phyloP scores from a whole-genome alignment of 345 rosid genomes.

The Clausena lansium region DNA sequence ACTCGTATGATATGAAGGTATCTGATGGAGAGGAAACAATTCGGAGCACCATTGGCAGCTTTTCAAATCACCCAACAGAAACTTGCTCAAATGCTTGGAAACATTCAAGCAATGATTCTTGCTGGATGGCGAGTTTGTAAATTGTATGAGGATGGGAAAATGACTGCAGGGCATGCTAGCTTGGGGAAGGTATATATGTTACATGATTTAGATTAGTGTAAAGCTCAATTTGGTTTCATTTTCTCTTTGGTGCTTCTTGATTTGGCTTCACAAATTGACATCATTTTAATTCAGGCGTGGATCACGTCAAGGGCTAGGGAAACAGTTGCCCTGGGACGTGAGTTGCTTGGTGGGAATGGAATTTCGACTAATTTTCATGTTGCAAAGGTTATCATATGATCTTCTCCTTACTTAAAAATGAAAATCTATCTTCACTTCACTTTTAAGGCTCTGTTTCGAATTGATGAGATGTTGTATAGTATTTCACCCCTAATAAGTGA shows the following conservation, averaged over 20 bases:
- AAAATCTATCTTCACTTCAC: no score
- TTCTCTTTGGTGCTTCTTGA: background rate
- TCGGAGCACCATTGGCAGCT: constrained; percentile 91
- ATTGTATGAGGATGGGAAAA: constrained; percentile 70
- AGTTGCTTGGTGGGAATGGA: constrained; percentile 92
- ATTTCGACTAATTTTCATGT: constrained; percentile 78
- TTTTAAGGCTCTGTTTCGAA: no score
- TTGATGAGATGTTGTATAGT: no score
- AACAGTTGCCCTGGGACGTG: constrained; percentile 76
- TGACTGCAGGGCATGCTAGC: constrained; percentile 97
- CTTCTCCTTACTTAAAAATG: no score
- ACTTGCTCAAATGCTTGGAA: constrained; percentile 80
- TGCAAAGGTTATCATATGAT: constrained; percentile 58
- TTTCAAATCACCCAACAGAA: constrained; percentile 88
- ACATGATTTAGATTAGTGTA: background rate
- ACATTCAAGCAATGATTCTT: constrained; percentile 86
- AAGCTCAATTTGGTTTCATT: background rate
- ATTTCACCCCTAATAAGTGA: no score
- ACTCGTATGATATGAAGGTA: constrained; percentile 46
- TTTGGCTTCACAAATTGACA: background rate
- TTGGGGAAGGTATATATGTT: constrained; percentile 75
- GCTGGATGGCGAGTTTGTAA: constrained; percentile 97
- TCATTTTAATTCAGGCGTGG: constrained; percentile 60
- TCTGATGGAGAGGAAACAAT: constrained; percentile 86
- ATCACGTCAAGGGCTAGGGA: constrained; percentile 72